phyloP scores from a whole-genome alignment of 441 rosid species.

The Mallotus japonicus region DNA sequence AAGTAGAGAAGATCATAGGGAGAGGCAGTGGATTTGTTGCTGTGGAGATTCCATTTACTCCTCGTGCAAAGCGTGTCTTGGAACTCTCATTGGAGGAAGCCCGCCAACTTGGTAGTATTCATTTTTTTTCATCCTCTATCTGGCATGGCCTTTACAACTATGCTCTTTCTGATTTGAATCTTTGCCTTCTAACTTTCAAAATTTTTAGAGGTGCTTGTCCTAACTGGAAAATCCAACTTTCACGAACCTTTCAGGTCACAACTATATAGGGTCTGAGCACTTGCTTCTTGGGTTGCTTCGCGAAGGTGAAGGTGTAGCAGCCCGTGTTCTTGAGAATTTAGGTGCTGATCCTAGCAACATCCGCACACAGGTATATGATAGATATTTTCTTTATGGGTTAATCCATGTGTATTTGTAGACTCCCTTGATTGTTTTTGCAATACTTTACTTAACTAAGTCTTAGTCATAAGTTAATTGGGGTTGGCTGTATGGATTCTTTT shows the following conservation, averaged over 20 bases:
- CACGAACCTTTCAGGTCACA: conserved; percentile 65
- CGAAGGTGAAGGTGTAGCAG: conserved; percentile 99
- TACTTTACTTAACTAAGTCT: background rate
- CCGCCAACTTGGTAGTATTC: conserved; percentile 73
- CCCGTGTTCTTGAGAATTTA: conserved; percentile 95
- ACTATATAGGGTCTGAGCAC: conserved; percentile 98
- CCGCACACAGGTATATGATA: conserved; percentile 72
- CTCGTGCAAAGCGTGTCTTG: conserved; percentile 94
- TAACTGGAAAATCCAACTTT: conserved; percentile 11
- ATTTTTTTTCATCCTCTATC: background rate
- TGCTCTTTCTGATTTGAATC: background rate
- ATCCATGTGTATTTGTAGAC: conserved; percentile 1
- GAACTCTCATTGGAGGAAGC: conserved; percentile 96
- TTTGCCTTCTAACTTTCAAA: background rate
- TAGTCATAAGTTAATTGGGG: too few relatives aligned
- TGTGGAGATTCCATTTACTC: conserved; percentile 96
- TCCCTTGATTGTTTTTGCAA: background rate
- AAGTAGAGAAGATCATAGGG: conserved; percentile 96
- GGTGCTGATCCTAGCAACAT: conserved; percentile 95
- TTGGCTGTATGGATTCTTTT: too few relatives aligned
- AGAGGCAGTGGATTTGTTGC: conserved; percentile 98
- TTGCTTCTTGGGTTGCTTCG: conserved; percentile 93
- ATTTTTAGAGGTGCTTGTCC: background rate
- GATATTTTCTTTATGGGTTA: background rate
- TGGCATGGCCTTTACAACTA: background rate